Percentiles rank a stretch among this genome's conserved stretches.
Evolutionary conservation across 73 alveolate species (phyloP).

Genomic region (Paramecium biaurelia): DNA sequence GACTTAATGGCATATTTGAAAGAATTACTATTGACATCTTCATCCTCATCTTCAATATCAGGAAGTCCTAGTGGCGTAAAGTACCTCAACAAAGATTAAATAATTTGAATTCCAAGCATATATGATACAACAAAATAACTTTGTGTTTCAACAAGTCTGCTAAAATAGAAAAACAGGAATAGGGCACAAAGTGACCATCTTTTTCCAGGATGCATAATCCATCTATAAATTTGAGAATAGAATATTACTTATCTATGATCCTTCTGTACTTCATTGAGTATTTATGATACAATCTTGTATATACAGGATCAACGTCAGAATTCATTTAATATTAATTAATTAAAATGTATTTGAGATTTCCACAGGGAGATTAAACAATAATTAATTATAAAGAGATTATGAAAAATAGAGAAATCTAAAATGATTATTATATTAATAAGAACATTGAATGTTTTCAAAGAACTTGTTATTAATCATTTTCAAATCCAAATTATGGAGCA

Average conservation of each 20-base stretch:
- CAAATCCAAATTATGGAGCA: neutral
- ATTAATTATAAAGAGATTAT: too few species aligned
- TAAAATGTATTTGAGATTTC: neutral
- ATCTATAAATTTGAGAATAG: neutral
- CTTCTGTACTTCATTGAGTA: conserved; percentile 48
- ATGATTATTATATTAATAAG: neutral
- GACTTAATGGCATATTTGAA: neutral
- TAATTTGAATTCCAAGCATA: neutral
- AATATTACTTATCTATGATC: neutral
- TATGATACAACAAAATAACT: conserved; percentile 19
- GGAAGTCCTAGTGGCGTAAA: conserved; percentile 46
- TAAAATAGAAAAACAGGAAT: neutral
- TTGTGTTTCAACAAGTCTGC: neutral
- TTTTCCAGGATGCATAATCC: neutral
- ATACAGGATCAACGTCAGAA: conserved; percentile 14
- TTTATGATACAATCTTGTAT: neutral
- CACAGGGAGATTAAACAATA: neutral
- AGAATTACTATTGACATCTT: neutral
- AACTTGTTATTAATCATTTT: neutral
- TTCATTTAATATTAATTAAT: neutral
- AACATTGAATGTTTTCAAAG: neutral
- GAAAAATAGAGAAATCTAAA: too few species aligned
- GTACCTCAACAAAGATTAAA: neutral
- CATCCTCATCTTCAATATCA: conserved; percentile 40
- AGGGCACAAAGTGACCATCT: neutral